Evolutionary conservation across 2,329 filamentous ascomycete species (phyloP), one percentile per base, ranked within the genome.

Genomic region (Elsinoe ampelina): DNA sequence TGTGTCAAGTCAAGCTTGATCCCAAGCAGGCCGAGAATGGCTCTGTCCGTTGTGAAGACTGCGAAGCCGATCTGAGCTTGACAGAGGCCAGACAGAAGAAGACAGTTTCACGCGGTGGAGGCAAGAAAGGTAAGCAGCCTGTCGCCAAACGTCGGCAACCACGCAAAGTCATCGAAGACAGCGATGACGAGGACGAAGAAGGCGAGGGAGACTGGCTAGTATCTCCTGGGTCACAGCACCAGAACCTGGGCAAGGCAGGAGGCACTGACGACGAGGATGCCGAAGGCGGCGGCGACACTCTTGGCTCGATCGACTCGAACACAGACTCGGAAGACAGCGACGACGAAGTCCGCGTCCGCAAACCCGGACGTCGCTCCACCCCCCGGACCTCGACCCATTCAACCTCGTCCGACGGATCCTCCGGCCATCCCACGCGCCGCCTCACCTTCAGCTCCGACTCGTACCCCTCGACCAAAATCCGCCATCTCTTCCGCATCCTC

Each of bases 201-300:
- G 74, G 72, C 10, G 83, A 87, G 58, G 88, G 82, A 11, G 86
- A 87, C 63, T 95, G 90, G 90, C 75, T 95, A 41, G 87, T 91
- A 2, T 79, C 83, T 0, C 83, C 86, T 58, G 77, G 80, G 8
- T 77, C 93, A 65, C 83, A 80, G 43, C 76, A 78, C 0, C 67
- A 76, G 1, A 66, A 84, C 3, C 61, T 66, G 7, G 66, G 66
- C 36, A 86, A 84, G 67, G 86, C 87, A 43, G 89, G 89, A n/a
- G 89, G 87, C 3, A 81, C 82, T n/a, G 86, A 89, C 54, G 89
- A 95, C 61, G 89, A 95, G 69, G 82, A 95, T 66, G 88, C 86
- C 2, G 91, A 95, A 67, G 89, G 89, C 1, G 89, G 86, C 2
- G 91, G 89, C 19, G 87, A 95, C 57, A 89, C 82, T 68, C 77